A percentile compares a stretch with the other conserved stretches of the same genome.
These are phyloP conservation scores for Kazachstania kunashirensis DNA, from an alignment of 805 yeast genomes.

Conservation along the genomic window DNA sequence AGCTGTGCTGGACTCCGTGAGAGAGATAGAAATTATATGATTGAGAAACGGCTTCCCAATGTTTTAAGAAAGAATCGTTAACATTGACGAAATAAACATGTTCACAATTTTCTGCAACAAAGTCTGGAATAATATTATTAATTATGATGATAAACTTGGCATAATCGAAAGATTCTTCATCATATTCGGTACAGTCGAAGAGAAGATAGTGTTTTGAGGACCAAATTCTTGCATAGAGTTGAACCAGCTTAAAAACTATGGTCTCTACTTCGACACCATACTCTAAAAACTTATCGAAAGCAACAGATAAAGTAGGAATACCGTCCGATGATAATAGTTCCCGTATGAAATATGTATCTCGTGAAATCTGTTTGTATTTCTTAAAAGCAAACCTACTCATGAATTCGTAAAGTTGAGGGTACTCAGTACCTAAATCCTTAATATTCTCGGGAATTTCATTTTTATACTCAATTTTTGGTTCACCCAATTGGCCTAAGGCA, in stretches of 20 bases:
- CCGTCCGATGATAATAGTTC: conserved; percentile 68
- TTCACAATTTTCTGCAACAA: conserved; percentile 42
- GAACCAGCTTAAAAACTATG: conserved; percentile 50
- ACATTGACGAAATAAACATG: conserved; percentile 42
- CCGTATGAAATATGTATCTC: conserved; percentile 38
- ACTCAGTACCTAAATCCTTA: conserved; percentile 39
- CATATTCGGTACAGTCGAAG: conserved; percentile 59
- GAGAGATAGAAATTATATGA: conserved; percentile 20
- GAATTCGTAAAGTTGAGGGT: conserved; percentile 54
- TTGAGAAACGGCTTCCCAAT: conserved; percentile 20
- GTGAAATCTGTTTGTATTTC: conserved; percentile 32
- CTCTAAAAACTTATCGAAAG: conserved; percentile 33
- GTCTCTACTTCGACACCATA: conserved; percentile 37
- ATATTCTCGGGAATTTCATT: conserved; percentile 48
- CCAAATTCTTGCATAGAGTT: conserved; percentile 63
- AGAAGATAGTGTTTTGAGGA: conserved; percentile 52
- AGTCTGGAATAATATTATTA: conserved; percentile 41
- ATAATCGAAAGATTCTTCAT: conserved; percentile 20
- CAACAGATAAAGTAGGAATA: conserved; percentile 52
- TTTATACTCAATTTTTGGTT: conserved; percentile 46
- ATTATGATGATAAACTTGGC: conserved; percentile 25
- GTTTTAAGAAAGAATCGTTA: conserved; percentile 21
- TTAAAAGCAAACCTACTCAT: conserved; percentile 57
- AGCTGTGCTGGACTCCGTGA: conserved; percentile 28
- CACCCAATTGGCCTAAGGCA: conserved; percentile 42